Conservation (phyloP, 2,329 filamentous ascomycete genomes). For the Hymenoscyphus fraxineus region DNA sequence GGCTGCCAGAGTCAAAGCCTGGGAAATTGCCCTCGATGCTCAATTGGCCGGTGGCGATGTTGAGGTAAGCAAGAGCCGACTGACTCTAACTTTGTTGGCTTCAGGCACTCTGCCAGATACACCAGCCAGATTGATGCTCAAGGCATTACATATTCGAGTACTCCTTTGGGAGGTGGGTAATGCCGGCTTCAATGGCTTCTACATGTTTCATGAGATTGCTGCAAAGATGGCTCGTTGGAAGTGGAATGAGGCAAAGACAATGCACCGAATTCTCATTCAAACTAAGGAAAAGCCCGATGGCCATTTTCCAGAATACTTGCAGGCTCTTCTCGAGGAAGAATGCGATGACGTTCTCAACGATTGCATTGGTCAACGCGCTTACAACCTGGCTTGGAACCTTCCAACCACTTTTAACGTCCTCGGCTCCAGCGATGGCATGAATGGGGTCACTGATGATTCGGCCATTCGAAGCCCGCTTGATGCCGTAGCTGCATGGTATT, state of each 20-base stretch:
- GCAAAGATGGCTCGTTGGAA: constrained; percentile 69
- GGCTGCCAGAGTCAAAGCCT: constrained; percentile 80
- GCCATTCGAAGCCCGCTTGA: constrained; percentile 84
- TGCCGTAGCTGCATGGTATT: constrained; percentile 88
- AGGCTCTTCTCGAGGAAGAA: constrained; percentile 70
- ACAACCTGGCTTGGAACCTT: constrained; percentile 85
- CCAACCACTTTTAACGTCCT: constrained; percentile 65
- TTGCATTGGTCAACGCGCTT: constrained; percentile 75
- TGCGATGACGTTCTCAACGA: constrained; percentile 79
- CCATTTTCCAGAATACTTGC: constrained; percentile 71
- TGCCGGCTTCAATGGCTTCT: constrained; percentile 60
- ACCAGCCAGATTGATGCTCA: constrained; percentile 80
- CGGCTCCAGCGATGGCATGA: constrained; percentile 67
- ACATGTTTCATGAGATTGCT: constrained; percentile 64
- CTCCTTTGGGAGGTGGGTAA: constrained; percentile 75
- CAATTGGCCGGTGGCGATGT: constrained; percentile 87
- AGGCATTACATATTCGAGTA: constrained; percentile 86
- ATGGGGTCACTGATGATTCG: constrained; percentile 78
- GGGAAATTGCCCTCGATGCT: constrained; percentile 89
- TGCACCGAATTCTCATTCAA: constrained; percentile 50
- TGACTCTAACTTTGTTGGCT: constrained; percentile 81
- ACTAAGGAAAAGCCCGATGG: constrained; percentile 48
- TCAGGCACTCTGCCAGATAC: constrained; percentile 83
- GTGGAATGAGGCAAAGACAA: constrained; percentile 76
- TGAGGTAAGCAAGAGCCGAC: constrained; percentile 81